Evolutionary conservation across 192 early-diverging fungal species (phyloP), one percentile per base, ranked within the genome.

Genomic region (Coemansia sp.): DNA sequence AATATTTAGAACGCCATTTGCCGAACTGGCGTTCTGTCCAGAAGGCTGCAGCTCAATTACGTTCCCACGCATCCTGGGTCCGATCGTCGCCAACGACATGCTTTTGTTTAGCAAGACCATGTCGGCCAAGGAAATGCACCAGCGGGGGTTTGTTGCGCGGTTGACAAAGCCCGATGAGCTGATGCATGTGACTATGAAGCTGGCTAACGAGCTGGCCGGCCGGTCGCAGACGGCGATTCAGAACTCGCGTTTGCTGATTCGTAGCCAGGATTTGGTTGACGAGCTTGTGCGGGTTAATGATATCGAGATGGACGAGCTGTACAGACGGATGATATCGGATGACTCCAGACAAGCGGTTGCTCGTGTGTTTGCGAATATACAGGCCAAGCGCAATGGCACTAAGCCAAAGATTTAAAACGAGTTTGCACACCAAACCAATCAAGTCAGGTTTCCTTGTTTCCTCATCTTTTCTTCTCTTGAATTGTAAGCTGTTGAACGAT

Each of bases 1-100:
- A 11, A 83, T 83, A 10, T 92, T 89, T 69, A 81, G 73, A 17
- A 90, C 88, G 10, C 90, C 90, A 15, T 92, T 92, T 69, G 89
- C 90, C 74, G 81, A 89, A 55, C 77, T 90, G 34, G 88, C 82
- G 12, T 87, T 90, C 60, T 89, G 87, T 59, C 89, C 86, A 10
- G 90, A 91, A 65, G 90, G 86, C 10, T 87, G 86, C 81, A 89
- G 87, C 20, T 86, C 86, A 17, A 59, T 87, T 23, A 68, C 85
- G 3, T 89, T 91, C 54, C 90, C 89, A 51, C 68, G 86, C 17
- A 85, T 88, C 22, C 83, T 91, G 64, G 90, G 90, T 0, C 62
- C 68, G 2, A 73, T 82, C 5, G 69, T 74, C 6, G 90, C 90
- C 31, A 91, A 87, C 74, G 87, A 89, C 57, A 86, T 89, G 82